phyloP scores from a whole-genome alignment of 257 asterid genomes.

The Jacaranda copaia region DNA sequence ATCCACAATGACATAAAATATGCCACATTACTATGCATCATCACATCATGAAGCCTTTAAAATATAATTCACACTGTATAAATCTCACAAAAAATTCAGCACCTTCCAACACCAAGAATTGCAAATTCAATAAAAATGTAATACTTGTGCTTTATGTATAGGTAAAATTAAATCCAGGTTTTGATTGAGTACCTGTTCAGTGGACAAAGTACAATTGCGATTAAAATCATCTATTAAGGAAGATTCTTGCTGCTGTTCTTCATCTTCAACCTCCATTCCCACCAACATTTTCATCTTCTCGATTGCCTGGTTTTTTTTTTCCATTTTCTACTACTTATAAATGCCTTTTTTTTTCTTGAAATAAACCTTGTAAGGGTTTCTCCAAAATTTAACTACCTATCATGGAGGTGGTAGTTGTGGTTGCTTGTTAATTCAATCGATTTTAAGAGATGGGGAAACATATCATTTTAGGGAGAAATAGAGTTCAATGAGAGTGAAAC shows the following conservation, averaged over 20 bases:
- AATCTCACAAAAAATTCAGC: conserved; percentile 20
- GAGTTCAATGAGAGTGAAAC: too few species aligned
- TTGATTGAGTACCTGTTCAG: conserved; percentile 70
- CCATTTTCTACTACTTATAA: conserved; percentile 51
- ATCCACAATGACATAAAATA: neutral
- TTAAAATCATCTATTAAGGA: conserved; percentile 84
- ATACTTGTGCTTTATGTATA: neutral
- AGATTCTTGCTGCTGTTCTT: conserved; percentile 64
- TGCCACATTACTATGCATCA: conserved; percentile 5
- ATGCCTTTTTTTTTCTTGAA: neutral
- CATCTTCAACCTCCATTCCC: conserved; percentile 93
- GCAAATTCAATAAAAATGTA: conserved; percentile 13
- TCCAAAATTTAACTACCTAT: conserved; percentile 1
- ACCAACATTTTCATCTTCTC: conserved; percentile 99
- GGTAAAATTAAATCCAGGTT: neutral
- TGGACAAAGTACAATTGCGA: conserved; percentile 89
- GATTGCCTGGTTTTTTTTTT: conserved; percentile 84
- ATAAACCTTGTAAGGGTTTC: neutral
- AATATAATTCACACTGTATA: conserved; percentile 13
- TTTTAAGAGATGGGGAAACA: too few species aligned
- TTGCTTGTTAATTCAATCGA: too few species aligned
- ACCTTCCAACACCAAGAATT: conserved; percentile 5
- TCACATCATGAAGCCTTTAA: conserved; percentile 14
- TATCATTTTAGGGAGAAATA: too few species aligned
- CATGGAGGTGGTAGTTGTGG: neutral